phyloP scores from a whole-genome alignment of 371 early-diverging fungal genomes.

The Lichtheimia ramosa region DNA sequence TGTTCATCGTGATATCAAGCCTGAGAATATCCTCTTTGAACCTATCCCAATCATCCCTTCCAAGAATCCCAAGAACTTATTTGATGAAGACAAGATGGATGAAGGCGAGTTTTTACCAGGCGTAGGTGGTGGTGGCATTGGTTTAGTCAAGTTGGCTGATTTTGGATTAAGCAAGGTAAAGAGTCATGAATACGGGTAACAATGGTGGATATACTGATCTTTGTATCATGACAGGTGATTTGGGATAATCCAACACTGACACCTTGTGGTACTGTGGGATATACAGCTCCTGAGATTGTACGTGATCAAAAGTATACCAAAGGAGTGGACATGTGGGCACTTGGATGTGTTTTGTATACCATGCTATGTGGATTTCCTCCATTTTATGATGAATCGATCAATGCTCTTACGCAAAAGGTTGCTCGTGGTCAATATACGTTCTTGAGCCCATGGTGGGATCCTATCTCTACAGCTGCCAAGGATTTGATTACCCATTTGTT shows the following conservation, averaged over 20 bases:
- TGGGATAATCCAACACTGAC: conserved; percentile 62
- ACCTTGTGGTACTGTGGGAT: conserved; percentile 80
- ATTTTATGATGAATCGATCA: conserved; percentile 70
- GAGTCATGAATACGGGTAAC: conserved; percentile 52
- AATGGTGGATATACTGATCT: too few species aligned
- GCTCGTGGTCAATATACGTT: conserved; percentile 65
- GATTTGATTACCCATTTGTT: conserved; percentile 72
- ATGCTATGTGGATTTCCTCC: conserved; percentile 80
- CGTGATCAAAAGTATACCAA: conserved; percentile 66
- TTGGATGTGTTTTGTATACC: conserved; percentile 84
- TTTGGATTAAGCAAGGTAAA: conserved; percentile 75
- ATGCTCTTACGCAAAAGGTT: conserved; percentile 61
- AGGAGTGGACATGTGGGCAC: conserved; percentile 82
- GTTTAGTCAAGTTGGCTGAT: conserved; percentile 69
- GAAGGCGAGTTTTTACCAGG: conserved; percentile 60
- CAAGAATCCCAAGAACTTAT: conserved; percentile 9
- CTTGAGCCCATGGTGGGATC: conserved; percentile 79
- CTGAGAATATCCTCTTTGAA: conserved; percentile 82
- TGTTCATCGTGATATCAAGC: conserved; percentile 92
- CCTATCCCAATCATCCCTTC: conserved; percentile 51
- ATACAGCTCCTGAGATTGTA: conserved; percentile 81
- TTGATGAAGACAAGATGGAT: conserved; percentile 22
- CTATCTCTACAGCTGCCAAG: conserved; percentile 64
- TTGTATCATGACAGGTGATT: background rate
- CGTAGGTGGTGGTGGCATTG: conserved; percentile 70